These are phyloP conservation scores for Fusarium sp. DNA, from an alignment of 2,329 filamentous ascomycete genomes.

Conservation along the genomic window DNA sequence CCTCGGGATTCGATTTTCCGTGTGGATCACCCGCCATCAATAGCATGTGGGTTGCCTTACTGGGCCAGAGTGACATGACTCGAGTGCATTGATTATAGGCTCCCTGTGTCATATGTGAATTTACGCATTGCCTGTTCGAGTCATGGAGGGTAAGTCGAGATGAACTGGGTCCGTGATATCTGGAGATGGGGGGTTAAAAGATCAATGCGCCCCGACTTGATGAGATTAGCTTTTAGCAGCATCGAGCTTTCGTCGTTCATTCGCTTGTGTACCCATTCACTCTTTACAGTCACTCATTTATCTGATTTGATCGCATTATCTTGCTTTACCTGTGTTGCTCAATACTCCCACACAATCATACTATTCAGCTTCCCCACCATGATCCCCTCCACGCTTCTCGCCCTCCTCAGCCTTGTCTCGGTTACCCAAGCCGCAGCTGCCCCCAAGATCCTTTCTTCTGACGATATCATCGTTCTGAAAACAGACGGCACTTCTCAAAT, in stretches of 20 bases:
- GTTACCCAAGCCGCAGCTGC: constrained; percentile 21
- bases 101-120: neutral
- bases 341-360: neutral
- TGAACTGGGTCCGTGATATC: neutral
- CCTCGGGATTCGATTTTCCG: constrained; percentile 2
- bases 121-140: constrained; percentile 14
- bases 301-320: neutral
- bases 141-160: neutral
- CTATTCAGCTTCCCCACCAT: neutral
- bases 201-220: neutral
- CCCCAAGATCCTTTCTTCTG: constrained; percentile 7
- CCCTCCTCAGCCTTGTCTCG: constrained; percentile 28
- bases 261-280: neutral
- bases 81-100: neutral
- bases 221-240: neutral
- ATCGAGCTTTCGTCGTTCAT: neutral
- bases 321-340: neutral
- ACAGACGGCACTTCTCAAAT: constrained; percentile 24
- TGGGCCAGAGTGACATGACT: neutral
- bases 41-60: neutral
- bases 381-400: constrained; percentile 24
- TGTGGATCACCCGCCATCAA: neutral
- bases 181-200: neutral
- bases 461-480: constrained; percentile 35
- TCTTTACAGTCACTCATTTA: constrained; percentile 4